These are phyloP conservation scores for Sanghuangporus baumii DNA, from an alignment of 1,284 basidiomycete genomes.

Conservation along the genomic window DNA sequence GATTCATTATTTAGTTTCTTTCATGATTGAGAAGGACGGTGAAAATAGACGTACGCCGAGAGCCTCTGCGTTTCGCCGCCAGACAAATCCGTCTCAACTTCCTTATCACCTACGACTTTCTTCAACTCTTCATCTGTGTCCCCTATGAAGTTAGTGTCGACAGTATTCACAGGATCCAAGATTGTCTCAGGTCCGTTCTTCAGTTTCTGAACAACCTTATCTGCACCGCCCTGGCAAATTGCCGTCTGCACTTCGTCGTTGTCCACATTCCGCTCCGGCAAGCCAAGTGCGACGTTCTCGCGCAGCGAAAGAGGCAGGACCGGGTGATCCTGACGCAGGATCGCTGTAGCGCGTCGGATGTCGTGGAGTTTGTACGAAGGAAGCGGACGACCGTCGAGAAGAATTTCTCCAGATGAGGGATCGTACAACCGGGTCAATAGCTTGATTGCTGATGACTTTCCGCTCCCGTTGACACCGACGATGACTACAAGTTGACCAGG, in stretches of 20 bases:
- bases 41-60: conserved; percentile 23
- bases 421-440: conserved; percentile 42
- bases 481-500: conserved; percentile 44
- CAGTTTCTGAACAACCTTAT: conserved; percentile 26
- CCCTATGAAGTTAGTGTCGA: conserved; percentile 26
- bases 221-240: conserved; percentile 34
- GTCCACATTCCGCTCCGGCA: conserved; percentile 23
- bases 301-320: conserved; percentile 38
- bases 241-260: conserved; percentile 28
- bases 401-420: conserved; percentile 32
- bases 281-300: conserved; percentile 44
- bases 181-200: conserved; percentile 22
- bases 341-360: conserved; percentile 33
- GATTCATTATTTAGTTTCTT: not conserved
- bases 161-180: conserved; percentile 29
- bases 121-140: conserved; percentile 13
- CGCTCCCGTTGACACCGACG: conserved; percentile 40
- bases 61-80: conserved; percentile 38
- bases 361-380: conserved; percentile 30
- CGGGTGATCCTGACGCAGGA: conserved; percentile 39
- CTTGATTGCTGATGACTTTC: conserved; percentile 39
- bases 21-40: conserved; percentile 20
- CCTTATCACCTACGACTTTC: conserved; percentile 20
- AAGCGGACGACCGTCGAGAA: conserved; percentile 36
- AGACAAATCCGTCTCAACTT: conserved; percentile 33